phyloP scores from a whole-genome alignment of 2,329 filamentous ascomycete genomes.

The Pseudogymnoascus pannorum region DNA sequence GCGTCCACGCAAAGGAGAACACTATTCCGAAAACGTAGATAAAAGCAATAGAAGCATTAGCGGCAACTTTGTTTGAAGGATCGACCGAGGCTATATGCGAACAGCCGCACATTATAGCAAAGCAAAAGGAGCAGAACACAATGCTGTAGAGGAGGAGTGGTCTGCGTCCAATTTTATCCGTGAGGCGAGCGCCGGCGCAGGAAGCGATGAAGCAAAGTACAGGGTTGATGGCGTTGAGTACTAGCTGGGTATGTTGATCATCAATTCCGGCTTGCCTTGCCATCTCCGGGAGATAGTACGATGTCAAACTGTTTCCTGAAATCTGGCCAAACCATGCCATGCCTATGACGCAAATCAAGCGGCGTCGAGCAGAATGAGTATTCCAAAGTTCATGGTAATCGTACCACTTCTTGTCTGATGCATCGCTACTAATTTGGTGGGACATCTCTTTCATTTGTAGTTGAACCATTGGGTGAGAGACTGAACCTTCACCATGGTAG shows the following conservation, averaged over 20 bases:
- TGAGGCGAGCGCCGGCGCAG: conserved; percentile 18
- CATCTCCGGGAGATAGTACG: conserved; percentile 24
- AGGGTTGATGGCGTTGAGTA: conserved; percentile 20
- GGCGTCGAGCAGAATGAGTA: conserved; percentile 14
- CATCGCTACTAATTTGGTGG: conserved; percentile 13
- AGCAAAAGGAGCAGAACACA: conserved; percentile 28
- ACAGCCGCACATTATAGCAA: conserved; percentile 33
- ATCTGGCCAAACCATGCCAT: conserved; percentile 20
- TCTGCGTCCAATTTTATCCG: conserved; percentile 24
- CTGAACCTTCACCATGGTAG: conserved; percentile 44
- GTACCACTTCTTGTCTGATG: conserved; percentile 19
- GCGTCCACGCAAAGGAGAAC: conserved; percentile 45
- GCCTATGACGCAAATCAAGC: conserved; percentile 17
- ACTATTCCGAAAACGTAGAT: conserved; percentile 47
- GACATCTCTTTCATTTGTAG: conserved; percentile 17
- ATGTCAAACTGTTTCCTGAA: conserved; percentile 28
- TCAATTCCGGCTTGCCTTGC: conserved; percentile 15
- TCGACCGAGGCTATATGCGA: not conserved
- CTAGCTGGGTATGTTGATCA: conserved; percentile 29
- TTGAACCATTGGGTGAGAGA: conserved; percentile 15
- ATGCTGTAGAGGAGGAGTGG: conserved; percentile 25
- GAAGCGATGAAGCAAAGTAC: conserved; percentile 21
- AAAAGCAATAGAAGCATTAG: conserved; percentile 41
- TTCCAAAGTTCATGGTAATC: conserved; percentile 18
- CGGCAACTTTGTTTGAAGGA: conserved; percentile 26